phyloP scores from a whole-genome alignment of 1,139 yeast genomes.

The Kodamaea suecica region DNA sequence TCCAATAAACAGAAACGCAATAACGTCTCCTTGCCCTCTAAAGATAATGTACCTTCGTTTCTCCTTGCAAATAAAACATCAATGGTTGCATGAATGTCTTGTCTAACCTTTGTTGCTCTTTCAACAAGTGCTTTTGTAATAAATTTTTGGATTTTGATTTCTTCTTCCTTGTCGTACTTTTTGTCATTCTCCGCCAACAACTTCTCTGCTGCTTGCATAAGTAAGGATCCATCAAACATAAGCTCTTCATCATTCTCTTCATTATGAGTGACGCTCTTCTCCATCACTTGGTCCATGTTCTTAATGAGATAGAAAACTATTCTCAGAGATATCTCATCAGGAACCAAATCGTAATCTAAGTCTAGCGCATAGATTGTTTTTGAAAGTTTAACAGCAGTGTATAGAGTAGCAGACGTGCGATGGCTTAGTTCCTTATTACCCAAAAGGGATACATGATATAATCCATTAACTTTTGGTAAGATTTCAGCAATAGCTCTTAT shows the following conservation, averaged over 20 bases:
- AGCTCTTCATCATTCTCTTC: slow-evolving; percentile 27
- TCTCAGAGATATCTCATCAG: slow-evolving; percentile 70
- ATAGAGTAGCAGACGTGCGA: slow-evolving; percentile 63
- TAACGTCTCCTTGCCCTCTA: slow-evolving; percentile 45
- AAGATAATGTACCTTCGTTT: slow-evolving; percentile 34
- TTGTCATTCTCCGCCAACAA: slow-evolving; percentile 24
- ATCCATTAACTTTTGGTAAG: slow-evolving; percentile 62
- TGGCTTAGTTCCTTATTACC: slow-evolving; percentile 58
- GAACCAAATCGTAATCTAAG: slow-evolving; percentile 63
- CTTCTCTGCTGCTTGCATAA: slow-evolving; percentile 26
- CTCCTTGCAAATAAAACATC: slow-evolving; percentile 39
- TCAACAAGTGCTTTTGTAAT: slow-evolving; percentile 44
- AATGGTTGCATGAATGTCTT: slow-evolving; percentile 40
- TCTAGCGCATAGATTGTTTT: slow-evolving; percentile 66
- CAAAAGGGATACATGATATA: slow-evolving; percentile 73
- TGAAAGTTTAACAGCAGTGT: slow-evolving; percentile 68
- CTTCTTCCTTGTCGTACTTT: slow-evolving; percentile 28
- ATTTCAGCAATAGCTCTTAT: slow-evolving; percentile 68
- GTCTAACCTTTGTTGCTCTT: slow-evolving; percentile 40
- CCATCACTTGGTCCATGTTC: slow-evolving; percentile 65
- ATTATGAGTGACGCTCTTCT: slow-evolving; percentile 19
- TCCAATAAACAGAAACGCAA: slow-evolving; percentile 44
- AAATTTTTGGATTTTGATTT: slow-evolving; percentile 37
- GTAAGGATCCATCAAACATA: slow-evolving; percentile 47
- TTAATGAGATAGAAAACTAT: slow-evolving; percentile 80